Percentiles rank a stretch among this genome's conserved stretches.
These are phyloP conservation scores for Nasturtium officinale DNA, from an alignment of 345 rosid species.

Conservation along the genomic window DNA sequence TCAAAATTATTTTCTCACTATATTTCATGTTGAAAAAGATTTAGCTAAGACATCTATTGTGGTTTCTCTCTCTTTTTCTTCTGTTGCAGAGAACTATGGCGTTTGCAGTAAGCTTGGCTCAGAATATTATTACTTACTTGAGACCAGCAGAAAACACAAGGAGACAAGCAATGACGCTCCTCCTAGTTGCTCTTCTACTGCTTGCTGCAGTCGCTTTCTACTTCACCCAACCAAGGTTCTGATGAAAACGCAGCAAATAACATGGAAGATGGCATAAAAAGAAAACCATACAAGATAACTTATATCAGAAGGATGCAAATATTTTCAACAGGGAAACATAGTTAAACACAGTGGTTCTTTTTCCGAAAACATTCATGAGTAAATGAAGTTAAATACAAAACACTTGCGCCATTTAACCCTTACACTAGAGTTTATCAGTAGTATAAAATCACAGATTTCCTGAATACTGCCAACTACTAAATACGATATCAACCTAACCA, in stretches of 20 bases:
- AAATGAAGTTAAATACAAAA: constrained; percentile 55
- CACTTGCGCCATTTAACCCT: constrained; percentile 48
- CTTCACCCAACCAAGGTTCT: constrained; percentile 29
- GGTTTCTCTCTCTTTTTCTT: not conserved
- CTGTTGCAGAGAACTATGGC: constrained; percentile 51
- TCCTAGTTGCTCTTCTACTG: constrained; percentile 39
- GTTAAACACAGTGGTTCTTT: constrained; percentile 14
- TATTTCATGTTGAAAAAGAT: not conserved
- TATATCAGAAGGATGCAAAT: constrained; percentile 22
- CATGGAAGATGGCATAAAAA: not conserved
- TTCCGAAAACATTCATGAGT: constrained; percentile 44
- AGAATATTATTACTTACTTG: constrained; percentile 42
- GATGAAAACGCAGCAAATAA: not conserved
- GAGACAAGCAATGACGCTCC: constrained; percentile 14
- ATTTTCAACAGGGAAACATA: constrained; percentile 11
- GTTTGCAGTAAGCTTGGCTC: constrained; percentile 36
- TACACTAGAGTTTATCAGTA: constrained; percentile 48
- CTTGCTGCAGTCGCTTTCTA: constrained; percentile 38
- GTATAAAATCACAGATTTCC: constrained; percentile 45
- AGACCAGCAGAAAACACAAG: constrained; percentile 22
- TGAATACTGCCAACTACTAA: constrained; percentile 41
- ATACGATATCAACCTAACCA: constrained; percentile 46
- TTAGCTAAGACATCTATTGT: not conserved
- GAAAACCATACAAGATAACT: not conserved
- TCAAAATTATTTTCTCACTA: not conserved